Evolutionary conservation across 148 eudicot species (phyloP), one percentile per base, ranked within the genome.

Genomic region (Beta vulgaris): DNA sequence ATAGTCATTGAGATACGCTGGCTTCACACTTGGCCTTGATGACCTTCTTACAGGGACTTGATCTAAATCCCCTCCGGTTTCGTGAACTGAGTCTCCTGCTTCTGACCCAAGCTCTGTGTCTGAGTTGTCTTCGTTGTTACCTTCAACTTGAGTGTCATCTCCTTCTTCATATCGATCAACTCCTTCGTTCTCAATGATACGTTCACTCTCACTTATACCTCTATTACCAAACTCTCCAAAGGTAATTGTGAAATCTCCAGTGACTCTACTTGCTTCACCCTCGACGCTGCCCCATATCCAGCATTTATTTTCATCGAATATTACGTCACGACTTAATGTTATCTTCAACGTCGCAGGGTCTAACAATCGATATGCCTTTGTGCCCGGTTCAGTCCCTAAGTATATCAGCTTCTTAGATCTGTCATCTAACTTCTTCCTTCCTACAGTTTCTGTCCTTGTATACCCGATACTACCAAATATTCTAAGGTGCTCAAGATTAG

Each of bases 331-430:
- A 43, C 76, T 73, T 11, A 73, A 11, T 28, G 57, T 11, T 19
- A 73, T 26, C 18, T 23, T 73, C n/a, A 15, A 1, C 2, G 40
- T 74, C 15, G 36, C 1, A 9, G 59, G 77, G 42, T 74, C 40
- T 3, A 26, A 26, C 11, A 74, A 31, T 29, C 57, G 25, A 46
- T 74, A 74, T 1, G 69, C 77, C 69, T 74, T 74, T 15, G 69
- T n/a, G 13, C 39, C 69, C 7, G 25, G 54, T 18, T 60, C 58
- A 23, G 25, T 43, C 14, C 77, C 69, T 3, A 74, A 25, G 40
- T 40, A 42, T 13, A 74, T 58, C 35, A 43, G 25, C 28, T 7
- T 42, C 16, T 32, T 43, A 8, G 40, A 25, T 42, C 69, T 39
- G 21, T 74, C 69, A 60, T 60, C 77, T 7, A 74, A 26, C 18